Conservation (phyloP, 164 flowering plant species). For the Nelumbo lutea region DNA sequence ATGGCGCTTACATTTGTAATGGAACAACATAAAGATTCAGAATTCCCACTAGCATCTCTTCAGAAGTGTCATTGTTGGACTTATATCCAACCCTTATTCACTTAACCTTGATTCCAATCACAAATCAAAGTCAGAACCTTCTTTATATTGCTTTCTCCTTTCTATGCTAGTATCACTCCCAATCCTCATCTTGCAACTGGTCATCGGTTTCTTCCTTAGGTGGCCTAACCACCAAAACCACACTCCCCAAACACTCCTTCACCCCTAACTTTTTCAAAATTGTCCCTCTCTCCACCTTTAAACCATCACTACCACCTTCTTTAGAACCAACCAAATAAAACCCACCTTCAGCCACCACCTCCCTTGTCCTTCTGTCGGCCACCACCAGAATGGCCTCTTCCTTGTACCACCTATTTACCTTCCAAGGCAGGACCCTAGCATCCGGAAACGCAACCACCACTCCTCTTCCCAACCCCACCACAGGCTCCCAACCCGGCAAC, state of each 20-base stretch:
- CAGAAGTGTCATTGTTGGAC: not conserved
- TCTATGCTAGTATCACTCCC: constrained; percentile 44
- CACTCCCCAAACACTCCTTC: constrained; percentile 56
- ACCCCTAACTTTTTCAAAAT: constrained; percentile 54
- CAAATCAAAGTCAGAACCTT: not conserved
- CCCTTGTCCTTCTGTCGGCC: constrained; percentile 53
- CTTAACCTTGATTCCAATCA: not conserved
- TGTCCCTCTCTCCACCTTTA: constrained; percentile 68
- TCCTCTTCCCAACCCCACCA: constrained; percentile 40
- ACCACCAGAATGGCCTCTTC: constrained; percentile 79
- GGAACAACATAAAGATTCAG: not conserved
- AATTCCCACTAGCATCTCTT: not conserved
- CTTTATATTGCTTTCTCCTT: not conserved
- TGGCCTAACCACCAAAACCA: constrained; percentile 83
- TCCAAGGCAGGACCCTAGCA: constrained; percentile 84
- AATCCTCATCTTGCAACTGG: constrained; percentile 67
- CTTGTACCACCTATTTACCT: constrained; percentile 54
- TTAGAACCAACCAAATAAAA: constrained; percentile 41
- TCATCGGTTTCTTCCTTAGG: constrained; percentile 60
- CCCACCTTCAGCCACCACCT: constrained; percentile 52
- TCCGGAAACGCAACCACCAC: constrained; percentile 62
- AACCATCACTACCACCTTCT: constrained; percentile 22
- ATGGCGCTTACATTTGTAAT: not conserved
- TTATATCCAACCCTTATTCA: not conserved
- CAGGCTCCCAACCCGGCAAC: constrained; percentile 73